Conservation (phyloP, 352 stramenopile genomes). For the Globisporangium uncinulatum region DNA sequence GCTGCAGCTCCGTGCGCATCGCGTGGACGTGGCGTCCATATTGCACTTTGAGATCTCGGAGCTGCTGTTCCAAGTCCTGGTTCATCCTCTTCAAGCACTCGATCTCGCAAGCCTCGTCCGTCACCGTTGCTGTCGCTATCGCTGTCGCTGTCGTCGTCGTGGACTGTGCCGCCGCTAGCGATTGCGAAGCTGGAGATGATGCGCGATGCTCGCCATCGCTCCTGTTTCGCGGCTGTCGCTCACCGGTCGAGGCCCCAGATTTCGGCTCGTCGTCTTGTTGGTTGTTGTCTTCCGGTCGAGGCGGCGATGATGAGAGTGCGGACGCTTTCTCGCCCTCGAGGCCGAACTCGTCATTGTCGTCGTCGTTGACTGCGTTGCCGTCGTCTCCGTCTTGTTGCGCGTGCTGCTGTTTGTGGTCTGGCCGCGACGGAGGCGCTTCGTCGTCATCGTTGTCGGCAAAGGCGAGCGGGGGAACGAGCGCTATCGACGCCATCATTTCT, state of each 20-base stretch:
- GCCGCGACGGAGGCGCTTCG: background rate
- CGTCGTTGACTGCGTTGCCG: background rate
- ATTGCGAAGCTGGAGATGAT: background rate
- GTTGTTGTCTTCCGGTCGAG: constrained; percentile 6
- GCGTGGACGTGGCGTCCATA: constrained; percentile 4
- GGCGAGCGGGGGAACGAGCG: background rate
- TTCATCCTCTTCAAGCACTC: constrained; percentile 1
- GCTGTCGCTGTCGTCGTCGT: no score
- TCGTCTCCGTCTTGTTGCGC: constrained; percentile 4
- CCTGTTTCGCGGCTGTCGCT: background rate
- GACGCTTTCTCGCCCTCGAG: constrained; percentile 1
- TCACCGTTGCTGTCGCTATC: no score
- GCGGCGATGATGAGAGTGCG: background rate
- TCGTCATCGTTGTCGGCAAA: background rate
- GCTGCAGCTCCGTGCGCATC: constrained; percentile 5
- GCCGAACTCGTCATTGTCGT: background rate
- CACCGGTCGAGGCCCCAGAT: background rate
- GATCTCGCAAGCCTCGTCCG: background rate
- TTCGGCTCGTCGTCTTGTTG: constrained; percentile 4
- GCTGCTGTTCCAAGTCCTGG: constrained; percentile 4
- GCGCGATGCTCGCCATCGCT: background rate
- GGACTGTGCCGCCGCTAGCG: background rate
- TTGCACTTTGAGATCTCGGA: constrained; percentile 1
- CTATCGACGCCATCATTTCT: background rate
- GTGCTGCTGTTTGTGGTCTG: background rate